These are phyloP conservation scores for Nannochloris sp. DNA, from an alignment of 139 green algal genomes.

Conservation along the genomic window DNA sequence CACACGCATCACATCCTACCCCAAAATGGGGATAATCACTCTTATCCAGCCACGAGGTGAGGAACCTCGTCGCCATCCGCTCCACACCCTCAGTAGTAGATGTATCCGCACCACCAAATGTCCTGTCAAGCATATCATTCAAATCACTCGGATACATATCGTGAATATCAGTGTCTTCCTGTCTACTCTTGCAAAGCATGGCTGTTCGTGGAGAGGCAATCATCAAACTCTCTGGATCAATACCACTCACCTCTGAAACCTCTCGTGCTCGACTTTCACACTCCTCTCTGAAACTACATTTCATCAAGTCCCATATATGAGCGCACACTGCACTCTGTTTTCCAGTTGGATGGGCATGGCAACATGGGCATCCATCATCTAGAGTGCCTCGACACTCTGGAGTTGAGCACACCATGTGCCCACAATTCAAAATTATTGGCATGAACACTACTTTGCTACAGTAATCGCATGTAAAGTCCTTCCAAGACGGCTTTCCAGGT, in stretches of 20 bases:
- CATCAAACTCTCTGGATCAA: background rate
- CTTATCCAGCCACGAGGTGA: background rate
- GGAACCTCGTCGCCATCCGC: background rate
- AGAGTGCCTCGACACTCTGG: background rate
- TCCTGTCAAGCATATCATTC: too few species aligned
- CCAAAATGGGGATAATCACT: conserved; percentile 19
- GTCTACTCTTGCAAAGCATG: too few species aligned
- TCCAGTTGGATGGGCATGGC: conserved; percentile 4
- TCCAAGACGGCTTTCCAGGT: background rate
- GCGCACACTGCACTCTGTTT: conserved; percentile 10
- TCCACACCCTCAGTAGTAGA: background rate
- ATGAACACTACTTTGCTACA: conserved; percentile 23
- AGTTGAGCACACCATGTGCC: conserved; percentile 22
- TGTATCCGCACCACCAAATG: background rate
- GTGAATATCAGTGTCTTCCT: too few species aligned
- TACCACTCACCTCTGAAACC: background rate
- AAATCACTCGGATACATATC: too few species aligned
- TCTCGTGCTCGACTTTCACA: background rate
- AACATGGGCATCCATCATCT: background rate
- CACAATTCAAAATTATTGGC: conserved; percentile 34
- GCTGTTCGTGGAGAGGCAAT: background rate
- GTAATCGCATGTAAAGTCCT: conserved; percentile 19
- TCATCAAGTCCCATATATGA: conserved; percentile 28
- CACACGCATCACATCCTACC: conserved; percentile 30
- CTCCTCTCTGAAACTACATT: conserved; percentile 14